These are phyloP conservation scores for Backusella tuberculispora DNA, from an alignment of 192 early-diverging fungal species.

Conservation along the genomic window DNA sequence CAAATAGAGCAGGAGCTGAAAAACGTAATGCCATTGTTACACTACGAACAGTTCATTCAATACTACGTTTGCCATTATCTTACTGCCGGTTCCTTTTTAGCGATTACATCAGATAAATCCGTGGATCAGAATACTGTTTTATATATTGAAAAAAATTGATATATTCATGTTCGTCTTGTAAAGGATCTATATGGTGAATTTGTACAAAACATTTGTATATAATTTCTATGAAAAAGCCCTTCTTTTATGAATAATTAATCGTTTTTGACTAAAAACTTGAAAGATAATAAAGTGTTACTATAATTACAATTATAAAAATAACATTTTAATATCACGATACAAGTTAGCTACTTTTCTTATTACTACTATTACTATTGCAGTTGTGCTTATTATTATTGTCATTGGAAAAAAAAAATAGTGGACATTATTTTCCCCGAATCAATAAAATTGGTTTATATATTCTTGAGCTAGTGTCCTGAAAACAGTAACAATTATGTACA, in stretches of 20 bases:
- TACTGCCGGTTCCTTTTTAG: neutral
- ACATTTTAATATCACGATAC: constrained; percentile 1
- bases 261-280: neutral
- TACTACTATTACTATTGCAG: neutral
- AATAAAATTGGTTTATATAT: neutral
- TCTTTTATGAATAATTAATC: constrained; percentile 3
- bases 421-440: neutral
- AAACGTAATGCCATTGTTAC: neutral
- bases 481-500: neutral
- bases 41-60: neutral
- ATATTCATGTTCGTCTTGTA: too few species aligned
- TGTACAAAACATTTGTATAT: neutral
- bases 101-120: neutral
- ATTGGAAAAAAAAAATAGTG: neutral
- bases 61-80: neutral
- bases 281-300: neutral
- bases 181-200: too few species aligned
- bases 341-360: neutral
- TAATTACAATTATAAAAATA: constrained; percentile 7
- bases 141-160: too few species aligned
- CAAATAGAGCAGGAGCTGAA: neutral
- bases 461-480: neutral
- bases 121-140: neutral
- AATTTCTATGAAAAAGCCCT: neutral
- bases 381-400: neutral